Percentiles rank a stretch among this genome's conserved stretches.
Evolutionary conservation across 495 filamentous ascomycete genomes (phyloP).

Genomic region (Hypoxylon lenormandii): DNA sequence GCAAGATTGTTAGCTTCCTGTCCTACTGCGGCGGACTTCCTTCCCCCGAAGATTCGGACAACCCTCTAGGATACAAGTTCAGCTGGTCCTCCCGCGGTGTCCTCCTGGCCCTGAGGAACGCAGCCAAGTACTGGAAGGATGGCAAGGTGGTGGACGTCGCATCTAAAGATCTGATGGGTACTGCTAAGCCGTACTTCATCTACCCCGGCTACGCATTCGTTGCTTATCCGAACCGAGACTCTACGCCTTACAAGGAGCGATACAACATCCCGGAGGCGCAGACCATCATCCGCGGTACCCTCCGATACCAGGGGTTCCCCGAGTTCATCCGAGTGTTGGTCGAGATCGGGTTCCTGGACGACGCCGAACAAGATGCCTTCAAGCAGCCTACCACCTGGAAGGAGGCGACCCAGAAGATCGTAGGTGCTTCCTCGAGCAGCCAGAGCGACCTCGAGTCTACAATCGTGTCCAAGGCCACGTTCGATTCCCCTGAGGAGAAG

Average conservation of each 20-base stretch:
- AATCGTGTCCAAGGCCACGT: constrained; percentile 79
- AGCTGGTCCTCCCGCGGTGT: constrained; percentile 85
- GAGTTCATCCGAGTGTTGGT: constrained; percentile 87
- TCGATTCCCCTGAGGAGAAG: constrained; percentile 77
- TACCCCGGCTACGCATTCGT: constrained; percentile 90
- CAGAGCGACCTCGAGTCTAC: constrained; percentile 76
- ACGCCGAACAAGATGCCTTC: constrained; percentile 71
- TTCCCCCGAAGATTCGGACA: constrained; percentile 83
- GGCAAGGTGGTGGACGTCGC: constrained; percentile 75
- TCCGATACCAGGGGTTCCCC: constrained; percentile 87
- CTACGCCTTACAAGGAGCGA: constrained; percentile 82
- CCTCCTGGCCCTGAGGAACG: constrained; percentile 84
- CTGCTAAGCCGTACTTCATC: constrained; percentile 90
- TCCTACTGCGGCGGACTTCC: constrained; percentile 91
- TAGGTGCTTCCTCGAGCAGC: constrained; percentile 70
- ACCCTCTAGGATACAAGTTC: constrained; percentile 97
- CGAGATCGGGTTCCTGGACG: constrained; percentile 84
- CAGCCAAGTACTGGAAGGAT: constrained; percentile 83
- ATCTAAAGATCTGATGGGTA: constrained; percentile 81
- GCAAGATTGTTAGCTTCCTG: constrained; percentile 84
- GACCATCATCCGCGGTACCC: constrained; percentile 77
- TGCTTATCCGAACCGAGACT: constrained; percentile 93
- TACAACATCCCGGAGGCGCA: constrained; percentile 91
- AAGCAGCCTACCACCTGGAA: constrained; percentile 77
- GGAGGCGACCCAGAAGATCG: constrained; percentile 79